Percentiles rank a stretch among this genome's conserved stretches.
phyloP scores from a whole-genome alignment of 1,284 basidiomycete species.

The Phylloboletellus chloephorus region DNA sequence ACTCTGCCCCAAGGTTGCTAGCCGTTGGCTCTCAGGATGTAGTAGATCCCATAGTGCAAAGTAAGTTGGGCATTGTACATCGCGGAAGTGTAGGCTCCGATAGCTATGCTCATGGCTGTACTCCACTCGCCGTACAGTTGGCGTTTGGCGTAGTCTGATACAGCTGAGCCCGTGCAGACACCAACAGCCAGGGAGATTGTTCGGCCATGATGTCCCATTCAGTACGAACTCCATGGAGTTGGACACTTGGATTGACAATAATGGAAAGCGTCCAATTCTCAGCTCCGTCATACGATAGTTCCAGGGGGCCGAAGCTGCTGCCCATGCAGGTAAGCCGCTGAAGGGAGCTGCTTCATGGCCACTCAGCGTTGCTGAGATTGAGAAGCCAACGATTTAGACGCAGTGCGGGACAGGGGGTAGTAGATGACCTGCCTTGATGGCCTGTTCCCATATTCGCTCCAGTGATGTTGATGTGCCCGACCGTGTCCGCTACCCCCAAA shows the following conservation, averaged over 20 bases:
- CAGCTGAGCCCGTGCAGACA: not conserved
- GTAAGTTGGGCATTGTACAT: constrained; percentile 1
- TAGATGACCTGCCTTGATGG: constrained; percentile 5
- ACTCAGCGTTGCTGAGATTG: constrained; percentile 10
- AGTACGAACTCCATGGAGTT: constrained; percentile 10
- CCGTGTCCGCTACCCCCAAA: not conserved
- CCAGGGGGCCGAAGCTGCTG: not conserved
- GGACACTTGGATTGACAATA: not conserved
- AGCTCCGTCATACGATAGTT: constrained; percentile 7
- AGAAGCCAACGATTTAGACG: constrained; percentile 1
- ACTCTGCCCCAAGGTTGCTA: too few relatives aligned
- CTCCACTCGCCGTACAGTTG: constrained; percentile 5
- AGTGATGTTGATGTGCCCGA: constrained; percentile 12
- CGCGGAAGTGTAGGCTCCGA: constrained; percentile 9
- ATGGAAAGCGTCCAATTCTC: constrained; percentile 14
- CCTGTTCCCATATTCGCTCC: not conserved
- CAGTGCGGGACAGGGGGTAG: constrained; percentile 14
- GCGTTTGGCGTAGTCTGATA: constrained; percentile 9
- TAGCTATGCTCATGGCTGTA: constrained; percentile 6
- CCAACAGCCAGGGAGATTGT: not conserved
- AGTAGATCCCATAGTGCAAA: constrained; percentile 3
- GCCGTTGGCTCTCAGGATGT: constrained; percentile 12
- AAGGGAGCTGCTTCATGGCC: constrained; percentile 12
- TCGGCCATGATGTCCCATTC: constrained; percentile 16
- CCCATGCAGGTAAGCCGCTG: constrained; percentile 7